phyloP scores from a whole-genome alignment of 2,329 filamentous ascomycete species.

The Cladosporium sp. region DNA sequence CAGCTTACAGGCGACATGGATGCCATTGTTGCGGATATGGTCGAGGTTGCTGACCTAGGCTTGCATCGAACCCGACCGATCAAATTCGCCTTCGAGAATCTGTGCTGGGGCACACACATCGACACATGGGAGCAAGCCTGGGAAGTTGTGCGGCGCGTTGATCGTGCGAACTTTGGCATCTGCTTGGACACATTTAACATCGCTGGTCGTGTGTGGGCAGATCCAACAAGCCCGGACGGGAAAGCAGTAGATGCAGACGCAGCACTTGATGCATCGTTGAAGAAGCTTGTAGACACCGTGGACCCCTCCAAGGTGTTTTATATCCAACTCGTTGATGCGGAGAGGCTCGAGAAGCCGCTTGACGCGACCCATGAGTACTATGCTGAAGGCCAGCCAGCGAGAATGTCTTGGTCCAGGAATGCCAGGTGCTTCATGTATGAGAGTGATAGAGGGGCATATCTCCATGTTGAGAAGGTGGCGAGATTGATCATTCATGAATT shows the following conservation, averaged over 20 bases:
- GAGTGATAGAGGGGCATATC: constrained; percentile 57
- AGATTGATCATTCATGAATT: constrained; percentile 58
- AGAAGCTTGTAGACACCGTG: constrained; percentile 48
- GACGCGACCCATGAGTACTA: constrained; percentile 55
- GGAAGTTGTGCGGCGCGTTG: constrained; percentile 60
- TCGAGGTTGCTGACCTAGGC: constrained; percentile 63
- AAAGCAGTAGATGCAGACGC: constrained; percentile 51
- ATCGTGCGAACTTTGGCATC: constrained; percentile 67
- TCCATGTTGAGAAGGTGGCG: constrained; percentile 60
- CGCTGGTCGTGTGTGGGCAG: constrained; percentile 64
- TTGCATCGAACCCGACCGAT: constrained; percentile 41
- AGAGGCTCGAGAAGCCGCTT: constrained; percentile 56
- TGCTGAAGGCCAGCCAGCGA: constrained; percentile 51
- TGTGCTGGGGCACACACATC: constrained; percentile 66
- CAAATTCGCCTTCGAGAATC: constrained; percentile 67
- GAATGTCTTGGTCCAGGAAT: constrained; percentile 80
- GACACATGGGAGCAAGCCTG: constrained; percentile 69
- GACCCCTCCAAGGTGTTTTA: constrained; percentile 66
- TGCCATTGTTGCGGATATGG: constrained; percentile 58
- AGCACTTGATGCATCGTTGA: constrained; percentile 51
- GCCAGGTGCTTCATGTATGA: constrained; percentile 65
- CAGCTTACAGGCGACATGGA: constrained; percentile 50
- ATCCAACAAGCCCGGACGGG: constrained; percentile 54
- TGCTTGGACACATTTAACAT: constrained; percentile 79
- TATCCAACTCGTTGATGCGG: constrained; percentile 71